Conservation (phyloP, 306 rosid genomes). For the Castanea sativa region DNA sequence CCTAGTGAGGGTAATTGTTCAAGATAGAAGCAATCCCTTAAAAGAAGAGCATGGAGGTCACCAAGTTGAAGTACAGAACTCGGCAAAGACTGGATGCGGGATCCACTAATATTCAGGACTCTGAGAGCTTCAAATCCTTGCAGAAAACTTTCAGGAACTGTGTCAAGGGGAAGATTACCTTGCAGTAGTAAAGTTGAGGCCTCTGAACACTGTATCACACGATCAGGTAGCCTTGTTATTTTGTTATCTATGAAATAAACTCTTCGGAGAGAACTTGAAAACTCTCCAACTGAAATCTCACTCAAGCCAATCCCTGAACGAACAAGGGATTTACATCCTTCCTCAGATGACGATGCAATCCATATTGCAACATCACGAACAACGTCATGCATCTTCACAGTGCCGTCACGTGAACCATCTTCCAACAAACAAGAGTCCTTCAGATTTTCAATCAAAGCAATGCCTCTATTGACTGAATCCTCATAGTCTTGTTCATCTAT, state of each 20-base stretch:
- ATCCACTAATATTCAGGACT: slow-evolving; percentile 18
- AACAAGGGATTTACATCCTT: background rate
- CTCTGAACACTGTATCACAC: background rate
- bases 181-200: background rate
- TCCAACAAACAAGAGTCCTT: slow-evolving; percentile 4
- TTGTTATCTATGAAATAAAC: background rate
- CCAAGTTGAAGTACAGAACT: slow-evolving; percentile 14
- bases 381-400: too few relatives aligned
- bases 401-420: too few relatives aligned
- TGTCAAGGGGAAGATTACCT: background rate
- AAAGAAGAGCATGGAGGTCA: slow-evolving; percentile 20
- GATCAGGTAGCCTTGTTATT: background rate
- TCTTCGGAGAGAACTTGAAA: background rate
- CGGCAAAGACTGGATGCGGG: slow-evolving; percentile 9
- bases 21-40: slow-evolving; percentile 14
- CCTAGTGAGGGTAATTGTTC: slow-evolving; percentile 13
- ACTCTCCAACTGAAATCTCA: too few relatives aligned
- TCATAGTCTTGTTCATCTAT: background rate
- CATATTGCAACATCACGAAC: too few relatives aligned
- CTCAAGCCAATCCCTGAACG: too few relatives aligned
- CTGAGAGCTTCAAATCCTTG: background rate
- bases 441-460: slow-evolving; percentile 13
- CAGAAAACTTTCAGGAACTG: slow-evolving; percentile 6
- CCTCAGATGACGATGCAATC: background rate
- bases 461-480: background rate